phyloP scores from a whole-genome alignment of 2,329 filamentous ascomycete species.

The Pseudogymnoascus sp. region DNA sequence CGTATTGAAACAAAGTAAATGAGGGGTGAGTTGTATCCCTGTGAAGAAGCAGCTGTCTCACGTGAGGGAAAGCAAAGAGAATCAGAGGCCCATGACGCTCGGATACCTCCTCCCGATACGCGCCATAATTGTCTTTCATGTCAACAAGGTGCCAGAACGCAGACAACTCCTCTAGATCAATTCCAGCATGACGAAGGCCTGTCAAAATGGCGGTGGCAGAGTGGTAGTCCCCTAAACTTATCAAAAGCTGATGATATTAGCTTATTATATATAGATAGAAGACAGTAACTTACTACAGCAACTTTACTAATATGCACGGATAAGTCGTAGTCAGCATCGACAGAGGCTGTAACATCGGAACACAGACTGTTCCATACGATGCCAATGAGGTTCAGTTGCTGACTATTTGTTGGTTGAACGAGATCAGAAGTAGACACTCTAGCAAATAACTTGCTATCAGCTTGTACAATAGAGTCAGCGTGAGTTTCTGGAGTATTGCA shows the following conservation, averaged over 20 bases:
- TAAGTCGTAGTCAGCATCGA: background rate
- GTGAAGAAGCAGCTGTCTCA: background rate
- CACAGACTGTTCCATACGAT: background rate
- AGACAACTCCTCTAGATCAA: background rate
- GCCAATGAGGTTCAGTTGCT: background rate
- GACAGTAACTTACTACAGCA: background rate
- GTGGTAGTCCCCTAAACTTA: background rate
- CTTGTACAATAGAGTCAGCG: background rate
- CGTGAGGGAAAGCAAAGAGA: background rate
- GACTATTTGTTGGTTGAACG: background rate
- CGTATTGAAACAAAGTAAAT: background rate
- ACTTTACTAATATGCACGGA: background rate
- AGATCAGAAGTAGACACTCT: background rate
- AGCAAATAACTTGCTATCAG: background rate
- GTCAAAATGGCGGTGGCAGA: background rate
- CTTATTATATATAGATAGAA: background rate
- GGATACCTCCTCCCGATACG: background rate
- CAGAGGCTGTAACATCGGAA: background rate
- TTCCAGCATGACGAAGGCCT: background rate
- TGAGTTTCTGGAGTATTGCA: background rate
- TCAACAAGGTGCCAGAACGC: background rate
- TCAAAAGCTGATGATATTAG: background rate
- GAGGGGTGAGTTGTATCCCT: background rate
- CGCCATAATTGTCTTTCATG: background rate
- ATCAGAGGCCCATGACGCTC: background rate